Evolutionary conservation across 495 filamentous ascomycete species (phyloP), one percentile per base, ranked within the genome.

Genomic region (Xylaria bambusicola): DNA sequence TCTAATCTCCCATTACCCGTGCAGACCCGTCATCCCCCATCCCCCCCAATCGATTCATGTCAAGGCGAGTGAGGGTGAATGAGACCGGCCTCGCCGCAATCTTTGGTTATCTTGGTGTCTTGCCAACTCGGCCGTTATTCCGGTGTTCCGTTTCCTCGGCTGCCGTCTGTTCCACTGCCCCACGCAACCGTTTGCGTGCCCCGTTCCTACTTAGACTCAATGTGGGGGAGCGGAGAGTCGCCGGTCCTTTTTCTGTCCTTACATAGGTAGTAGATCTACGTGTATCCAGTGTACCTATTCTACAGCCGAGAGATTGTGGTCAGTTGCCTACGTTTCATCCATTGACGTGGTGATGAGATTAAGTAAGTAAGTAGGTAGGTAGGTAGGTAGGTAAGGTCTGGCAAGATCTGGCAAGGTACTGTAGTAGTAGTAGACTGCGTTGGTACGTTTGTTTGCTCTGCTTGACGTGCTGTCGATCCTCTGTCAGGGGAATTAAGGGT

Each of bases 171-270:
- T 41, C 21, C 54, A 49, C 54, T 35, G 23, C 15, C 36, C 56
- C 35, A 31, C 53, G 23, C 36, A 50, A n/a, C 47, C 47, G 56
- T 51, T 51, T 48, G 38, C 18, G 9, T 51, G 29, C 56, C 47
- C 45, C 21, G 42, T 58, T 58, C 36, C 46, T 35, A 26, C 36
- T 46, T 58, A 36, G 44, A 44, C 6, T 20, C 27, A 54, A n/a
- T n/a, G n/a, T n/a, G n/a, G n/a, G n/a, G n/a, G n/a, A n/a, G n/a
- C n/a, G n/a, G n/a, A n/a, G n/a, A n/a, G n/a, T n/a, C n/a, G n/a
- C n/a, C n/a, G n/a, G n/a, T 35, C 36, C 52, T 33, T 54, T 54
- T 42, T 24, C 36, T n/a, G n/a, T n/a, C n/a, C n/a, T n/a, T n/a
- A n/a, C n/a, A n/a, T n/a, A n/a, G n/a, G n/a, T n/a, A n/a, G n/a